Conservation (phyloP, 257 asterid species). For the Nicotiana otophora region DNA sequence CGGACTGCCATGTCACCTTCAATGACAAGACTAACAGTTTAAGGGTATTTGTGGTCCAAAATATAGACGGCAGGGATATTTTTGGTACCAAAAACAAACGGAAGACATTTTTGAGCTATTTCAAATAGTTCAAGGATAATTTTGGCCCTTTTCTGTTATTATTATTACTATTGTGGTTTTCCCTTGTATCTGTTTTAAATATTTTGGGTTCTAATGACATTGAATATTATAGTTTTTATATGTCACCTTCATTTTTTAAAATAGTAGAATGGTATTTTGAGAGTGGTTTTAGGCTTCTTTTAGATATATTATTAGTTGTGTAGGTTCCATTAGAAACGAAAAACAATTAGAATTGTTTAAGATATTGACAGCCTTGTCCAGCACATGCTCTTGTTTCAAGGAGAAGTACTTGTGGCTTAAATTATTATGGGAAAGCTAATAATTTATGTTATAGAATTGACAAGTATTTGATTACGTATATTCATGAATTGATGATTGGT, state of each 20-base stretch:
- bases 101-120: too few species aligned
- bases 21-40: too few species aligned
- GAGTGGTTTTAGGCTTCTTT: neutral
- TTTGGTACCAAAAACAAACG: too few species aligned
- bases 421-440: neutral
- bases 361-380: conserved; percentile 5
- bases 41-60: too few species aligned
- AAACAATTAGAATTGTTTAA: neutral
- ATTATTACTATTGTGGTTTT: neutral
- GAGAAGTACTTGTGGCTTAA: conserved; percentile 7
- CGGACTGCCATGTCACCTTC: too few species aligned
- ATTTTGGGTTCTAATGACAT: neutral
- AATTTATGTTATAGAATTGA: neutral
- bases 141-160: neutral
- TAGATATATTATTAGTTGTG: neutral
- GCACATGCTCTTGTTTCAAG: neutral
- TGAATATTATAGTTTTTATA: neutral
- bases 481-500: neutral
- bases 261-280: neutral
- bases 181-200: neutral
- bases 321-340: neutral
- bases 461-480: neutral
- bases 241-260: neutral
- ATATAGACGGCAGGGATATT: too few species aligned
- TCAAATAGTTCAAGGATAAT: too few species aligned